Base-by-base conservation (phyloP, 2,329 filamentous ascomycete species). In the Venturia oleaginea region DNA sequence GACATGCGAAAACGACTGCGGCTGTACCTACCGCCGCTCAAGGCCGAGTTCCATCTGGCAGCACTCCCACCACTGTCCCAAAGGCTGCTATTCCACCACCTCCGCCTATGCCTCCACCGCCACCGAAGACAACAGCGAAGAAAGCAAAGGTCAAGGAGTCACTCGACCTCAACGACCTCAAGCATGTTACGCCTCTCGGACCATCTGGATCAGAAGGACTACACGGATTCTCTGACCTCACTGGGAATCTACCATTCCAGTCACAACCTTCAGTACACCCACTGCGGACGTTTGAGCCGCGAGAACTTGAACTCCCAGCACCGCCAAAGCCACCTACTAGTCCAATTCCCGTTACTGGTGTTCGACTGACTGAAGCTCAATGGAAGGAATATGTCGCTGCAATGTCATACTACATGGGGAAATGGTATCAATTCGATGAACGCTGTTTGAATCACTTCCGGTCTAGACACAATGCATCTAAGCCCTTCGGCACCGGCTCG, bases 361-460 rank as follows among this genome's bases (percentile, higher is more conserved):
- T 11, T 22, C 64, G 59, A 24, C 54, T 65, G 37, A 37, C 64
- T 19, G 54, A 62, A 15, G 6, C 30, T 22, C 27, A 51, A 24
- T 85, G 82, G 76, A 73, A 79, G 24, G 73, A 75, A 7, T 86
- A 85, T 69, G 77, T 82, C 30, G 74, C 73, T 0, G 76, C 78
- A 24, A 84, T 87, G 78, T 76, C 76, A 15, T 70, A 72, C 0
- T 88, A 87, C 70, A 79, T 85, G 68, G 75, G 75, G 40, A 79
- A 81, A n/a, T 87, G 81, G 77, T 80, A 80, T 67, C 70, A 69
- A 2, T 87, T 84, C 71, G 83, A 84, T 68, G 74, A 76, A 38
- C 77, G 73, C 19, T 83, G 87, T 75, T 75, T 85, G 11, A 73
- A 75, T 3, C 82, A 86, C 67, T 86, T 87, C 69, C 77, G 77